Conservation (phyloP, 257 asterid species). For the Paraleonurus japonicus region DNA sequence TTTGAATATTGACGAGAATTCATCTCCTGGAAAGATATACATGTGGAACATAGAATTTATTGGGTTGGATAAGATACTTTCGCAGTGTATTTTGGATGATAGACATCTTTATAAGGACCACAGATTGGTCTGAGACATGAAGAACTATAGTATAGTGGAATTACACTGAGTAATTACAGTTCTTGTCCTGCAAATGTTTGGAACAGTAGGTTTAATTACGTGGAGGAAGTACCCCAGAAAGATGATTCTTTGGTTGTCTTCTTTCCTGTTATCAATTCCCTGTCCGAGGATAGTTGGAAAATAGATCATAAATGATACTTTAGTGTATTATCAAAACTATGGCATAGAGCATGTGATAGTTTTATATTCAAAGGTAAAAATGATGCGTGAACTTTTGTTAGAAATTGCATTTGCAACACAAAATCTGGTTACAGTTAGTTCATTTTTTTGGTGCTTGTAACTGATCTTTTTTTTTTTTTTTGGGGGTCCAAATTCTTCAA, state of each 20-base stretch:
- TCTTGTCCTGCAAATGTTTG: neutral
- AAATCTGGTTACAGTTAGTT: neutral
- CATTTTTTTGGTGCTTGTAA: neutral
- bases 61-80: neutral
- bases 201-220: neutral
- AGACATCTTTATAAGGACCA: neutral
- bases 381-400: neutral
- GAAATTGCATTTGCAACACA: neutral
- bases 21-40: neutral
- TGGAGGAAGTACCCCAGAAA: neutral
- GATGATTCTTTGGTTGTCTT: neutral
- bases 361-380: neutral
- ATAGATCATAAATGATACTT: neutral
- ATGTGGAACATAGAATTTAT: neutral
- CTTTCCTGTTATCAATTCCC: neutral
- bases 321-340: neutral
- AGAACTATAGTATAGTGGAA: neutral
- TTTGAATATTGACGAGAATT: slow-evolving; percentile 14
- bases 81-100: neutral
- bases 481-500: no score
- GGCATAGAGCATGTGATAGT: neutral
- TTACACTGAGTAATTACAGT: neutral
- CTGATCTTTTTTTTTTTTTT: no score
- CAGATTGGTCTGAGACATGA: neutral
- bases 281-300: neutral